Evolutionary conservation across 164 flowering plant genomes (phyloP), one percentile per base, ranked within the genome.

Genomic region (Saururus chinensis): DNA sequence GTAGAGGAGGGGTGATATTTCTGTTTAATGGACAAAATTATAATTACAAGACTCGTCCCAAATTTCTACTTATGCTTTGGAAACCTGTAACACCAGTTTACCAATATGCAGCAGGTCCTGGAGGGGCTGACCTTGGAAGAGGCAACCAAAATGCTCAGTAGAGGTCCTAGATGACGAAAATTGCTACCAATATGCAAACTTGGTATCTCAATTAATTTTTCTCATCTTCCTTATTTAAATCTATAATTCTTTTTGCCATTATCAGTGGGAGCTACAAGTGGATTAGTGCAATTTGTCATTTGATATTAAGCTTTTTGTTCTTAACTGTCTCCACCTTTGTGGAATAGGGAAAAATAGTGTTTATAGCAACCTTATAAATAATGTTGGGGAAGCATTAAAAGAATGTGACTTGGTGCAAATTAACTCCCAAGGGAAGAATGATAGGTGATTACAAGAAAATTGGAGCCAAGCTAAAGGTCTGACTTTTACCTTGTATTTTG

Each of bases 1-100:
- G n/a, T 42, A 77, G 63, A 74, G 99, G 95, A 66, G 99, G 97
- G 42, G 80, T 78, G 55, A 13, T 93, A 37, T 85, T 66, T 70
- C 88, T 93, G 42, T 93, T 82, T 62, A 87, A 92, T 66, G 97
- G 98, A n/a, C 77, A 97, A 79, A 90, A 93, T 68, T 93, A 93
- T 74, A 88, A 90, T 70, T 83, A 79, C 53, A 86, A 55, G 71
- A 76, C 80, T 63, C 88, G 91, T 12, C 97, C 95, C 0, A 83
- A 81, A 24, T 88, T 69, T 74, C 97, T 97, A 66, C 88, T 90
- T 57, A 90, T 90, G 99, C 68, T 93, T 57, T 93, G 99, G 97
- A 90, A 77, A 72, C 99, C 99, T 51, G 73, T 77, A 26, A 68
- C 91, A 14, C 96, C 97, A 59, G 92, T 88, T 7, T 90, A 90